These are phyloP conservation scores for Saxophila tyrrhenica DNA, from an alignment of 495 filamentous ascomycete species.

Conservation along the genomic window DNA sequence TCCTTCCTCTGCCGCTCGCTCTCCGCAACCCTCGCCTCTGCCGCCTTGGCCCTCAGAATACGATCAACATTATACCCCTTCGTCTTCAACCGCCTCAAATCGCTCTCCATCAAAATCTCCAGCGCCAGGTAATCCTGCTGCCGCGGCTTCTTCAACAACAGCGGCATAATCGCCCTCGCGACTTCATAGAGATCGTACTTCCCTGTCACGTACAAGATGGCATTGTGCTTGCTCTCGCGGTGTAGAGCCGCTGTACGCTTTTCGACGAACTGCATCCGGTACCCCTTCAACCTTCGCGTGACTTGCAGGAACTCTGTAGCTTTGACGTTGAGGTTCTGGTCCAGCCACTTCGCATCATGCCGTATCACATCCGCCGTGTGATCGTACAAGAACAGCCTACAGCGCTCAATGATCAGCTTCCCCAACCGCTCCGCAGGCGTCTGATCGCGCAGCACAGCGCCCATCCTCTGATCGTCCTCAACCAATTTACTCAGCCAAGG, in stretches of 20 bases:
- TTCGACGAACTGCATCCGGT: conserved; percentile 53
- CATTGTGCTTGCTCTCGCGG: conserved; percentile 35
- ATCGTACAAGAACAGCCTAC: conserved; percentile 77
- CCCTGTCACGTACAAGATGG: conserved; percentile 48
- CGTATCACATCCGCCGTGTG: conserved; percentile 55
- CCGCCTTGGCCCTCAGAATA: conserved; percentile 72
- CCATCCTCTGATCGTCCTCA: conserved; percentile 48
- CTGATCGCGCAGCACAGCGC: conserved; percentile 42
- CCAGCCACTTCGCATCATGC: conserved; percentile 78
- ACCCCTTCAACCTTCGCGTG: conserved; percentile 57
- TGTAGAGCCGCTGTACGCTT: conserved; percentile 58
- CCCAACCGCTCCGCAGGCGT: conserved; percentile 46
- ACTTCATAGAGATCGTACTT: conserved; percentile 78
- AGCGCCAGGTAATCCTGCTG: conserved; percentile 76
- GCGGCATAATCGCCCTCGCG: conserved; percentile 63
- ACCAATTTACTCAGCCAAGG: conserved; percentile 47
- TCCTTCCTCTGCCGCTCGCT: conserved; percentile 68
- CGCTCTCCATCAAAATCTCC: conserved; percentile 75
- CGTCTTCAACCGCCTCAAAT: conserved; percentile 60
- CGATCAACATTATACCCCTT: conserved; percentile 93
- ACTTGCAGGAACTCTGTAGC: conserved; percentile 64
- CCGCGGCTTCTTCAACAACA: conserved; percentile 72
- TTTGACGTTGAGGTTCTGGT: conserved; percentile 70
- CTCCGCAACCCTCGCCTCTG: conserved; percentile 75
- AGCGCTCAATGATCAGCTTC: conserved; percentile 72